A percentile compares a stretch with the other conserved stretches of the same genome.
Conservation (phyloP, 225 moss, liverwort and hornwort genomes). For the Polytrichum formosum region DNA sequence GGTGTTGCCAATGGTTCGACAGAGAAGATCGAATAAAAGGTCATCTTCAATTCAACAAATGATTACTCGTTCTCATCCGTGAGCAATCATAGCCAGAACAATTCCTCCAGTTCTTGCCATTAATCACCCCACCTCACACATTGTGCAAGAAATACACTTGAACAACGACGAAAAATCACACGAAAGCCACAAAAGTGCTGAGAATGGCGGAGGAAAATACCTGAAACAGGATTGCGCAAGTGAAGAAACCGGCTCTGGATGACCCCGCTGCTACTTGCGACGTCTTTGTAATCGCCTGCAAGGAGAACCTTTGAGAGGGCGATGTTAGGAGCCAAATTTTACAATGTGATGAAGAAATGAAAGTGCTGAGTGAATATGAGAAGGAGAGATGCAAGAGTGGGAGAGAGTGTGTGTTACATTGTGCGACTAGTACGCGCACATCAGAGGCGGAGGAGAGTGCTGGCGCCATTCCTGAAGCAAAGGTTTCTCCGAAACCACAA, state of each 20-base stretch:
- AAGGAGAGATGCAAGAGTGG: background rate
- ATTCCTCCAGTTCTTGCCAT: background rate
- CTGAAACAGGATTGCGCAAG: conserved; percentile 39
- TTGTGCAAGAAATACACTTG: background rate
- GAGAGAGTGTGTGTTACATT: conserved; percentile 3
- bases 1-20: no score
- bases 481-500: no score
- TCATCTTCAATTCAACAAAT: background rate
- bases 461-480: no score
- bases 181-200: background rate
- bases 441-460: conserved; percentile 9
- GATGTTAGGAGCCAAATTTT: background rate
- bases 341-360: background rate
- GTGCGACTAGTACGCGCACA: conserved; percentile 32
- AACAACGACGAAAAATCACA: background rate
- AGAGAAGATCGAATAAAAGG: background rate
- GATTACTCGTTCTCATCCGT: background rate
- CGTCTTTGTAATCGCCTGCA: conserved; percentile 19
- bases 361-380: background rate
- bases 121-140: background rate
- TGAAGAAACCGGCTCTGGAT: conserved; percentile 28
- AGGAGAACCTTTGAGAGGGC: background rate
- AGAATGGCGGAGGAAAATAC: conserved; percentile 4
- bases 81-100: background rate
- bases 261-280: conserved; percentile 4